Conservation (phyloP, 306 rosid species). For the Corylus heterophylla region DNA sequence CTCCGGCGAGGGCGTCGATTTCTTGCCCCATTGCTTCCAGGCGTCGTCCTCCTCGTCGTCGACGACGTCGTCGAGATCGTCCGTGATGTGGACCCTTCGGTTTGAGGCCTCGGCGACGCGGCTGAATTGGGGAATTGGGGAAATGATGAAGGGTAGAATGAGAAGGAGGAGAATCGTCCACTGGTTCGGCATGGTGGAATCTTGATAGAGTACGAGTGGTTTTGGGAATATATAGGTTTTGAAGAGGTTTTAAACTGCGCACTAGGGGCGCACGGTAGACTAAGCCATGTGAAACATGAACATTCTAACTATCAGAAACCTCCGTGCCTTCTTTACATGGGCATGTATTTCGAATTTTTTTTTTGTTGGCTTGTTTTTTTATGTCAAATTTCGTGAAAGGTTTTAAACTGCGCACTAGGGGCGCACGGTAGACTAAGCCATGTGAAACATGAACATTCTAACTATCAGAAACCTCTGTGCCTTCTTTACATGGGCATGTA, state of each 20-base stretch:
- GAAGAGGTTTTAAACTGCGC: background rate
- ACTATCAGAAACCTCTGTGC: background rate
- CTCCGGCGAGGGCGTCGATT: constrained; percentile 34
- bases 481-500: background rate
- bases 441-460: background rate
- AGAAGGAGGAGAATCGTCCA: constrained; percentile 28
- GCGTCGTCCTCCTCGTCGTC: constrained; percentile 91
- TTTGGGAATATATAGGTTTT: constrained; percentile 14
- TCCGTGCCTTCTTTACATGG: background rate
- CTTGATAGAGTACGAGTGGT: no score
- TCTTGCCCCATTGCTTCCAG: constrained; percentile 92
- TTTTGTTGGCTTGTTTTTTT: no score
- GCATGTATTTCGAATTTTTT: background rate
- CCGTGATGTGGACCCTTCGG: constrained; percentile 69
- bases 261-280: background rate
- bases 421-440: background rate
- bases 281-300: background rate
- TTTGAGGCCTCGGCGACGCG: constrained; percentile 50
- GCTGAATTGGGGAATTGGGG: constrained; percentile 26
- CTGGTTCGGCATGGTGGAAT: constrained; percentile 6
- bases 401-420: background rate
- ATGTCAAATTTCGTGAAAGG: background rate
- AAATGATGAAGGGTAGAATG: constrained; percentile 22
- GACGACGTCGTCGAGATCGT: constrained; percentile 78
- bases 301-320: background rate